A percentile compares a stretch with the other conserved stretches of the same genome.
Conservation (phyloP, 2,329 filamentous ascomycete genomes). For the Blastomyces emzantsi region DNA sequence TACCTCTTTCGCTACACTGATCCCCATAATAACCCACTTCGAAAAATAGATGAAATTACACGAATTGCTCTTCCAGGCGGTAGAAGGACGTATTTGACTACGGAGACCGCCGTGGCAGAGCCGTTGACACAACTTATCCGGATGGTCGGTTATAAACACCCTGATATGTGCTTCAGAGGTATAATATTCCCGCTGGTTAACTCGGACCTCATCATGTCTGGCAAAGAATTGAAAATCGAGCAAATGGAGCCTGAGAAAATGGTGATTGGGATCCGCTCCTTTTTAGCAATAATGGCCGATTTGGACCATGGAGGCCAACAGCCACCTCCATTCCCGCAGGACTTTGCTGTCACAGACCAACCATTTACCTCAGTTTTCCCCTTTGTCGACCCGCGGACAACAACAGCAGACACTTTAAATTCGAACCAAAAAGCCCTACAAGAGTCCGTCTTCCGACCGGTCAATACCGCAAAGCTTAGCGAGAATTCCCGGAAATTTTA, state of each 20-base stretch:
- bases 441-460: conserved; percentile 37
- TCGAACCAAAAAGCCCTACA: conserved; percentile 33
- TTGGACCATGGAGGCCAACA: conserved; percentile 73
- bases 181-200: conserved; percentile 96
- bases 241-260: conserved; percentile 93
- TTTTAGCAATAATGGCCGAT: conserved; percentile 86
- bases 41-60: conserved; percentile 84
- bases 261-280: conserved; percentile 93
- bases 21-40: conserved; percentile 53
- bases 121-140: conserved; percentile 89
- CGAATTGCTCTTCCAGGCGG: conserved; percentile 72
- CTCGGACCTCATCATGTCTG: conserved; percentile 71
- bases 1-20: conserved; percentile 84
- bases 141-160: conserved; percentile 87
- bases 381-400: not conserved
- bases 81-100: conserved; percentile 70
- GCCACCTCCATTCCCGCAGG: conserved; percentile 72
- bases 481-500: conserved; percentile 80
- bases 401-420: conserved; percentile 29
- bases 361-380: conserved; percentile 11
- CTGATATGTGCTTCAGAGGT: conserved; percentile 83
- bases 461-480: conserved; percentile 54
- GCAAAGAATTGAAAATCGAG: conserved; percentile 75
- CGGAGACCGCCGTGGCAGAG: conserved; percentile 74
- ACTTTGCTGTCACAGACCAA: conserved; percentile 33